Base-by-base conservation (phyloP, 192 early-diverging fungal genomes). In the Backusella macrospora region DNA sequence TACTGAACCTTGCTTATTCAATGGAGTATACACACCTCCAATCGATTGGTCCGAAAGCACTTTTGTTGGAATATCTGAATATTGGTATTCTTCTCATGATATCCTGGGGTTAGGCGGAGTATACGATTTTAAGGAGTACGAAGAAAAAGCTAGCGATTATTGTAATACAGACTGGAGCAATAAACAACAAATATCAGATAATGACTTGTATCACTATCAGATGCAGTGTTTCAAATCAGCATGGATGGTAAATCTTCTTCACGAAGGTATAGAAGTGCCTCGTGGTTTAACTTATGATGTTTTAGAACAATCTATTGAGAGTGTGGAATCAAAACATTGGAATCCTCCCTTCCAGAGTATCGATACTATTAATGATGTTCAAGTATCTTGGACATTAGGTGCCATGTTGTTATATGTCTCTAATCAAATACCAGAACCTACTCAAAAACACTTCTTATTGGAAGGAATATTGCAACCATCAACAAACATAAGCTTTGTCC, bases 141-240 rank as follows among this genome's bases (percentile, higher is more conserved):
- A 91, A 44, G 65, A 78, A 0, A 89, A 88, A 40, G 90, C 95
- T 3, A 75, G 77, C 23, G 82, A 88, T 15, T 96, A 92, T 76
- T 99, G 98, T 82, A 69, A 73, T 26, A 80, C 66, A 16, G 81
- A 91, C 18, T 99, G 96, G 96, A 59, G 8, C 16, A 18, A 79
- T 87, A 72, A 82, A 4, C 49, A 81, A 14, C 79, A 86, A 26
- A 68, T 75, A 0, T 81, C 72, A 18, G 77, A 81, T 2, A 77
- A 88, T 1, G 88, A 88, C 46, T 37, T 82, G 7, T 78, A 84
- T 10, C 83, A 94, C 4, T 76, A 96, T 18, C 86, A 93, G 75
- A 83, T 94, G 84, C 96, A 96, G 79, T 99, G 98, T 77, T 99
- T 98, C 84, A 98, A 97, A 79, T 88, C 91, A 0, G 95, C 96